Base-by-base conservation (phyloP, 495 filamentous ascomycete genomes). In the Daldinia vernicosa region DNA sequence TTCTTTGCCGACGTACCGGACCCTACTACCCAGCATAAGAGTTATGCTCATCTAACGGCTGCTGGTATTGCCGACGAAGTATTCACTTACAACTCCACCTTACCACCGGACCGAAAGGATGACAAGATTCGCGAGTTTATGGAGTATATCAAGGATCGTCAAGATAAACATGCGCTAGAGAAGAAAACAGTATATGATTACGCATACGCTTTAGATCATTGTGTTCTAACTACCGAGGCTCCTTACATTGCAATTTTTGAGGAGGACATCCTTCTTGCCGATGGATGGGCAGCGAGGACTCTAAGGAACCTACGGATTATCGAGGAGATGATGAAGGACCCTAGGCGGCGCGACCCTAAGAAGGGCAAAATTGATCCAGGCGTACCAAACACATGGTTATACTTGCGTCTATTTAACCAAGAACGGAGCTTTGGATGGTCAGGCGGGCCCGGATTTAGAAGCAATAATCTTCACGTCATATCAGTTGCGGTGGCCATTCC, bases 321-420 rank as follows among this genome's bases (percentile, higher is more conserved):
- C 17, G 73, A 67, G 24, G 40, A 71, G 11, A 72, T 73, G 55
- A 76, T 75, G 70, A 72, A 72, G 6, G 71, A 75, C 15, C 74
- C 71, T 0, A 66, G 28, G 26, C 70, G 73, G 32, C 70, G 56
- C 12, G 52, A 66, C 19, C 75, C 74, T 1, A 26, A 52, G 19
- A 61, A 40, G 5, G 68, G 70, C 8, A 56, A 66, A 28, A 47
- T 77, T 14, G 60, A 68, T 40, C 66, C 71, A n/a, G 71, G 66
- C 6, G 40, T 43, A 27, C 58, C 70, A 56, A 76, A 76, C 39
- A 70, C 78, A 47, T 86, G 82, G 83, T 50, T 86, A 9, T 86
- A 86, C 47, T 67, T 86, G 27, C 81, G 83, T 7, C 75, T 86
- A 4, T 86, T 86, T 67, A 83, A 82, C 68, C 83, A 81, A 6